Percentiles rank a stretch among this genome's conserved stretches.
Conservation (phyloP, 2,329 filamentous ascomycete species). For the Tothia fuscella region DNA sequence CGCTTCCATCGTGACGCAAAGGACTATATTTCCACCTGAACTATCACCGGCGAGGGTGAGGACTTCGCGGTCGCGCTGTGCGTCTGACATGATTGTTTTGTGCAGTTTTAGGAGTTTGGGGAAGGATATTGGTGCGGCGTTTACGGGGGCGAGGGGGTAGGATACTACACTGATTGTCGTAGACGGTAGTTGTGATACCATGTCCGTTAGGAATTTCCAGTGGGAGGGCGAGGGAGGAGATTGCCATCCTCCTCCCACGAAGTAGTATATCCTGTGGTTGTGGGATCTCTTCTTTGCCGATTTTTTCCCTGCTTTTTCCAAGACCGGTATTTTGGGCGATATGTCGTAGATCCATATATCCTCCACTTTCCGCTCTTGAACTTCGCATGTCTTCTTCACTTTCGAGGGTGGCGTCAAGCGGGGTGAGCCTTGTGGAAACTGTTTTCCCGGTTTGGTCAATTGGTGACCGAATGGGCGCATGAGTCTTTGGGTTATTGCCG, state of each 20-base stretch:
- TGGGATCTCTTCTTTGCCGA: conserved; percentile 22
- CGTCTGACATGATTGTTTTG: conserved; percentile 27
- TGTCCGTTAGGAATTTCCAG: conserved; percentile 38
- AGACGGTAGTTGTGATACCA: conserved; percentile 29
- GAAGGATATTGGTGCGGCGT: conserved; percentile 37
- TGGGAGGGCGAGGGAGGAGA: conserved; percentile 38
- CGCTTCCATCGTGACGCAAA: conserved; percentile 29
- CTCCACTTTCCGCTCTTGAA: conserved; percentile 30
- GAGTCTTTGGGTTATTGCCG: conserved; percentile 28
- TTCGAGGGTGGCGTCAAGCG: conserved; percentile 25
- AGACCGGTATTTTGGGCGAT: conserved; percentile 14
- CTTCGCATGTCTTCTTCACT: conserved; percentile 21
- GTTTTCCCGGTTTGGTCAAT: conserved; percentile 22
- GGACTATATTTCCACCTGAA: conserved; percentile 42
- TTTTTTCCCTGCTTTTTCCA: conserved; percentile 12
- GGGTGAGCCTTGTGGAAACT: conserved; percentile 28
- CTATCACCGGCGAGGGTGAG: conserved; percentile 44
- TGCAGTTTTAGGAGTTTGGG: conserved; percentile 38
- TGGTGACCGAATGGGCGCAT: conserved; percentile 25
- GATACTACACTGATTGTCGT: conserved; percentile 31
- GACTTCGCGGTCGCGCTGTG: conserved; percentile 26
- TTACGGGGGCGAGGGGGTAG: conserved; percentile 42
- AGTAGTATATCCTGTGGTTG: conserved; percentile 35
- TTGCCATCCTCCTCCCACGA: conserved; percentile 45
- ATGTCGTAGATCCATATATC: conserved; percentile 37